Conservation (phyloP, 129 eudicot genomes). For the Escallonia rubra region DNA sequence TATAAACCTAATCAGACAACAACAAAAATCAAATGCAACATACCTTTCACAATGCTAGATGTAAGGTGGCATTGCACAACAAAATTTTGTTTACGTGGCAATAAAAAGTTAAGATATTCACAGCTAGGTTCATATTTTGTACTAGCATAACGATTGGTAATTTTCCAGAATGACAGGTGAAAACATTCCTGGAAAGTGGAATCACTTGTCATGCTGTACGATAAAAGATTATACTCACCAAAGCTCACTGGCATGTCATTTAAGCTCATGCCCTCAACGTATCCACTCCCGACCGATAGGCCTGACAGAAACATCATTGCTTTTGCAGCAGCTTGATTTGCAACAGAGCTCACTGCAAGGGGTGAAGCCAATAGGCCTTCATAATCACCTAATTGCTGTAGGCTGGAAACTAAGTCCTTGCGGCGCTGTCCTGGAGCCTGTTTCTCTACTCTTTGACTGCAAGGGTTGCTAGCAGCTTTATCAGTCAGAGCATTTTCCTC, state of each 20-base stretch:
- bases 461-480: constrained; percentile 32
- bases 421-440: constrained; percentile 56
- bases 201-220: background rate
- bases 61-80: too few species aligned
- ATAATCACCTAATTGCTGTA: constrained; percentile 77
- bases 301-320: constrained; percentile 91
- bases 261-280: constrained; percentile 69
- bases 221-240: constrained; percentile 47
- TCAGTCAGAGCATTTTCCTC: constrained; percentile 43
- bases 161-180: too few species aligned
- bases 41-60: too few species aligned
- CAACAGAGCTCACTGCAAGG: constrained; percentile 47
- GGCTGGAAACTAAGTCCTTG: constrained; percentile 65
- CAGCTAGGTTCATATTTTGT: background rate
- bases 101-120: too few species aligned
- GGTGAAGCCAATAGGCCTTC: constrained; percentile 87
- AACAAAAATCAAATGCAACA: too few species aligned
- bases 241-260: constrained; percentile 77
- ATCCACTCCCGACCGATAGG: constrained; percentile 62
- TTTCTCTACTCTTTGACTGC: constrained; percentile 38
- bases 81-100: too few species aligned
- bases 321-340: constrained; percentile 96
- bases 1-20: too few species aligned
- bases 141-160: background rate
- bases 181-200: too few species aligned